Evolutionary conservation across 75 land plant species (phyloP).

Genomic region (Picea glauca): DNA sequence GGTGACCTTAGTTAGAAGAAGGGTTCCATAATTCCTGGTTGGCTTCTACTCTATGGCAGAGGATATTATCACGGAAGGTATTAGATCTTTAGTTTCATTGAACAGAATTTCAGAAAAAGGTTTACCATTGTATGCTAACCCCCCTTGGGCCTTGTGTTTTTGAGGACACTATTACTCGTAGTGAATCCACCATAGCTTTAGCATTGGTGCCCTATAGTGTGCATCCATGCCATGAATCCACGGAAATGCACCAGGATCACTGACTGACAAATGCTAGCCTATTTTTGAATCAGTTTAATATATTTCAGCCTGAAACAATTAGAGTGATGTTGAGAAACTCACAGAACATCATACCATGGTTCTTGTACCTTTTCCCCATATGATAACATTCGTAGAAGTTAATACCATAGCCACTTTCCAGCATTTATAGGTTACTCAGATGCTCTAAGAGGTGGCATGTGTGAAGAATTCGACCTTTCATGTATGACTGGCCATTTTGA

Average conservation of each 20-base stretch:
- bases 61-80: not conserved
- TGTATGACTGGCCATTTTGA: no score
- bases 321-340: no score
- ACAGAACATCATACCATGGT: not conserved
- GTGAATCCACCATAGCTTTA: not conserved
- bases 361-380: not conserved
- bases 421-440: not conserved
- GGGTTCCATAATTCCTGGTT: not conserved
- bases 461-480: no score
- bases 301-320: not conserved
- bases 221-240: not conserved
- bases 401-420: not conserved
- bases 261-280: not conserved
- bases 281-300: not conserved
- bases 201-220: not conserved
- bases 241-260: not conserved
- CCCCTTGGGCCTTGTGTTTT: not conserved
- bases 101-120: not conserved
- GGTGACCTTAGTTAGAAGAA: not conserved
- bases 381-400: constrained; percentile 1
- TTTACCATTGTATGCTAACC: not conserved
- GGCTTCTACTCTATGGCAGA: not conserved
- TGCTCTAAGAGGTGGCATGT: no score
- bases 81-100: not conserved
- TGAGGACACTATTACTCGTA: not conserved